Percentiles rank a stretch among this genome's conserved stretches.
Evolutionary conservation across 805 yeast species (phyloP).

Genomic region (Saccharomyces paradoxus): DNA sequence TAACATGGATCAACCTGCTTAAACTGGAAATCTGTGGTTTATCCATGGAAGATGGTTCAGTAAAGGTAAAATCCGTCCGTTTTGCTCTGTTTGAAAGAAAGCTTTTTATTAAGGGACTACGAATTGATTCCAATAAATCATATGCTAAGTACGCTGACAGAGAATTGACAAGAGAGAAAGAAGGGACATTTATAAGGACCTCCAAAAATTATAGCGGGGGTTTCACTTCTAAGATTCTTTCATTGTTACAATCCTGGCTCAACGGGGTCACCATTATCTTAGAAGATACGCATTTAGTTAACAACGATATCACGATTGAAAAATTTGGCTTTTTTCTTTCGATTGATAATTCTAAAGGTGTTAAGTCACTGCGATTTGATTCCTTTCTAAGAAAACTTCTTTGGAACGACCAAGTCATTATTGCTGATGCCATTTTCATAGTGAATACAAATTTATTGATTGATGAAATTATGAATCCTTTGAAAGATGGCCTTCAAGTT

Average conservation of each 20-base stretch:
- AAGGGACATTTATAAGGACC: background rate
- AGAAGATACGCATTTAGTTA: background rate
- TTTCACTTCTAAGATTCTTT: background rate
- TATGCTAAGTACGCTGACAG: background rate
- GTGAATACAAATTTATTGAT: conserved; percentile 2
- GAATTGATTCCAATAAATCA: background rate
- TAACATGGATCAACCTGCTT: background rate
- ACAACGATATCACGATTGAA: background rate
- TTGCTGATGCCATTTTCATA: conserved; percentile 7
- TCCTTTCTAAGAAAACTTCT: conserved; percentile 4
- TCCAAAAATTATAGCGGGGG: background rate
- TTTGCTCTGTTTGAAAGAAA: background rate
- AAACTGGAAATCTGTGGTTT: background rate
- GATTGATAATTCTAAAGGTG: background rate
- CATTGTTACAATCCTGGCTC: background rate
- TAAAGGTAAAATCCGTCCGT: background rate
- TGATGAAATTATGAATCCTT: conserved; percentile 2
- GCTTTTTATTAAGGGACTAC: background rate
- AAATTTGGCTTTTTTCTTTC: background rate
- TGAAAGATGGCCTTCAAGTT: conserved; percentile 5
- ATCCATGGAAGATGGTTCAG: background rate
- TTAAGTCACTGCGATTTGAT: background rate
- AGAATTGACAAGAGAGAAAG: background rate
- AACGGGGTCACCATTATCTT: background rate
- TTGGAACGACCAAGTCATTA: conserved; percentile 5